Base-by-base conservation (phyloP, 2,329 filamentous ascomycete genomes). In the Aspergillus hiratsukae region DNA sequence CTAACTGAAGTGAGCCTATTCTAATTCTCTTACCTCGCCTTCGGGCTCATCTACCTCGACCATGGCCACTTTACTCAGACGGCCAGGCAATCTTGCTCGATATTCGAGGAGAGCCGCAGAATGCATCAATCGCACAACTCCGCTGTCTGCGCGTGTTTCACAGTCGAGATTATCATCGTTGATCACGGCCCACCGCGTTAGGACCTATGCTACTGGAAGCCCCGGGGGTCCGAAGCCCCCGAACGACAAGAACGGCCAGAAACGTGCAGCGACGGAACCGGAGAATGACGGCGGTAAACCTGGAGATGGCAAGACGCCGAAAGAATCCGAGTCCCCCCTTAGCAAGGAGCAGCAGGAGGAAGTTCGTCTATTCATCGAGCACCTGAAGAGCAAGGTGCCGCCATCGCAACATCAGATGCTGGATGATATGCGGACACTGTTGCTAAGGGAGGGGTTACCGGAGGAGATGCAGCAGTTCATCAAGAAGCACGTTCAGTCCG, bases 391-490 rank as follows among this genome's bases (percentile, higher is more conserved):
- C 58, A 79, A 78, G 51, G 73, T 90, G 55, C 87, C 88, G 7
- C 77, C 80, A 54, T 79, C 80, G n/a, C 85, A 90, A 72, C 78
- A 79, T 41, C 74, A 83, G 51, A 76, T 81, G 23, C 72, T 91
- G 57, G 80, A 85, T 57, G 79, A 83, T 49, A 79, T 86, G 8
- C 74, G 89, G n/a, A 76, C 82, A 58, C 77, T 81, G 28, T 80
- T 93, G 58, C 84, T 86, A 74, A 79, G 80, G 58, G 80, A 86
- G 45, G 91, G 91, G 9, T 83, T 91, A 17, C 89, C 90, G 1
- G 66, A 75, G 23, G 89, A 91, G 68, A 75, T 91, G 19, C 81
- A 83, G 54, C 81, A 87, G 61, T 80, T 88, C 52, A 81, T 87
- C 72, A 79, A 84, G 51, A 80, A 80, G 61, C 75, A 77, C 66